Conservation (phyloP, 2,329 filamentous ascomycete genomes). For the Epicoccum nigrum region DNA sequence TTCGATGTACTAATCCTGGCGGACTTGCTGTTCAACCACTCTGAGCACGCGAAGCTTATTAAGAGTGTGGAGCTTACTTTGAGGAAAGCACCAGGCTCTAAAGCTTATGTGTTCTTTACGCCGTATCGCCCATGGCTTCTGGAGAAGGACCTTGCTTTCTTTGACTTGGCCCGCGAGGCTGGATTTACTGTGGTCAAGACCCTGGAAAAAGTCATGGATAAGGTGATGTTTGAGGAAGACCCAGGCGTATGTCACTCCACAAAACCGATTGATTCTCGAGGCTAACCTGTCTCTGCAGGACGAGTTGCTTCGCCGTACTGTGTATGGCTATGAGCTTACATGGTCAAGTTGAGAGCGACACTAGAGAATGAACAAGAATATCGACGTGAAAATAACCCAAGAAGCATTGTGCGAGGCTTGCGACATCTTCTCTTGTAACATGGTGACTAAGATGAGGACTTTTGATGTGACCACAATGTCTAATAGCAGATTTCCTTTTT, state of each 20-base stretch:
- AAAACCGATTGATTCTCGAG: background rate
- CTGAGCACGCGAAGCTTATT: constrained; percentile 80
- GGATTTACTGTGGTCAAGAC: constrained; percentile 82
- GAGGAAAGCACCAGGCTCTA: constrained; percentile 59
- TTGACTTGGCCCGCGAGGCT: constrained; percentile 72
- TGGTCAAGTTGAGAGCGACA: constrained; percentile 56
- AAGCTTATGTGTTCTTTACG: constrained; percentile 89
- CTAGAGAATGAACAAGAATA: background rate
- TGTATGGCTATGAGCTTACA: constrained; percentile 76
- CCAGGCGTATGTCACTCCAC: constrained; percentile 64
- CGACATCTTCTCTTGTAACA: too few species aligned
- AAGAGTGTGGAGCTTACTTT: constrained; percentile 73
- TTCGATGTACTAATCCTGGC: constrained; percentile 88
- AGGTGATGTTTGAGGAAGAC: constrained; percentile 88
- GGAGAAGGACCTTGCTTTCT: constrained; percentile 85
- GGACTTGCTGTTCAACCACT: constrained; percentile 89
- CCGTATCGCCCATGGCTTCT: constrained; percentile 91
- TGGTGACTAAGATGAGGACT: too few species aligned
- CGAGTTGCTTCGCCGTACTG: constrained; percentile 77
- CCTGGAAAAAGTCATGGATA: constrained; percentile 80
- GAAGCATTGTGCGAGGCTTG: too few species aligned
- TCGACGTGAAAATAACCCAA: background rate
- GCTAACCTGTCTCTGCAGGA: constrained; percentile 56
- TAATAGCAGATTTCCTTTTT: too few species aligned
- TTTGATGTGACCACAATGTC: too few species aligned